Evolutionary conservation across 2,329 filamentous ascomycete genomes (phyloP), one percentile per base, ranked within the genome.

Genomic region (Zalaria sp.): DNA sequence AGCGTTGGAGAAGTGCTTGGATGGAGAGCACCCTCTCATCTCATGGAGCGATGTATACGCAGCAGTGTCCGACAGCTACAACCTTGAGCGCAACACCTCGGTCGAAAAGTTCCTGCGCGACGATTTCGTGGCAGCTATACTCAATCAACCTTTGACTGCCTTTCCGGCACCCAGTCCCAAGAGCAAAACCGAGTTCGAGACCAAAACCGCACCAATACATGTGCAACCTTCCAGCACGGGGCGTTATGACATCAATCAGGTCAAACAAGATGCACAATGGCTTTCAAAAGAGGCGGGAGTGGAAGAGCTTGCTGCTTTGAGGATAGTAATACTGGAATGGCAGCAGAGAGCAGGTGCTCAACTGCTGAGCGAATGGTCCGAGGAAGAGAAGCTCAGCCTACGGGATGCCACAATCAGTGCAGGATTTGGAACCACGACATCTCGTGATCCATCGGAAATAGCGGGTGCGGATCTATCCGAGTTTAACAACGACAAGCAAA

Each of bases 211-310:
- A 25, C 83, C 87, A 4, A 93, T 95, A 46, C 82, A 93, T 57
- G 76, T 87, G 38, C 77, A 84, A 1, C 77, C 82, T 11, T 75
- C 75, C 4, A 67, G 75, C 8, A 76, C 75, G 52, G 72, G 75
- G 34, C 74, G 75, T 43, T 84, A 81, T 57, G 77, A 88, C 54
- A 69, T 94, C 50, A 77, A 82, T 34, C 68, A 81, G 54, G 77
- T 96, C 58, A 94, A 93, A 64, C 75, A 77, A 37, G 88, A 96
- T 65, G 75, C 86, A 29, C 59, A 82, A 50, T 96, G 88, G 87
- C 67, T 98, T 47, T 88, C 85, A 61, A 77, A 81, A 53, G 77
- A 81, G 54, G 77, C 79, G 39, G 71, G 75, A 36, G 77, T 95
- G 49, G 86, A 91, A 59, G 79, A 95, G 58, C 68, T 91, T 35